These are phyloP conservation scores for Nevesoporus exiguus DNA, from an alignment of 768 basidiomycete species.

Conservation along the genomic window DNA sequence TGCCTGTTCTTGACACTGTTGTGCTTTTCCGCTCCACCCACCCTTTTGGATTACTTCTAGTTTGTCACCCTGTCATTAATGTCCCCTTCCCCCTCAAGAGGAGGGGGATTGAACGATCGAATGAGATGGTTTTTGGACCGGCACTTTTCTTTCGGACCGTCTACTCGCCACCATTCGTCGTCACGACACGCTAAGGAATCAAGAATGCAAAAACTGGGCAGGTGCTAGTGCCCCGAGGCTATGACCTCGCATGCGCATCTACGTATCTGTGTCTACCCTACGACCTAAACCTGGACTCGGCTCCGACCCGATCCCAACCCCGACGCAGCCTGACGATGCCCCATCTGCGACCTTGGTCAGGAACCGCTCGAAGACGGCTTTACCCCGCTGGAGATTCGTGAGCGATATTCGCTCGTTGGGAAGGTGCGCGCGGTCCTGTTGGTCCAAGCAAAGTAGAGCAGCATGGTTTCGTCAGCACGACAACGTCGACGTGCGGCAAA, in stretches of 20 bases:
- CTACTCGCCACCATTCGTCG: too few relatives aligned
- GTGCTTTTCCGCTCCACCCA: not conserved
- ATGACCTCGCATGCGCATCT: too few relatives aligned
- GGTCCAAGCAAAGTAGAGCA: not conserved
- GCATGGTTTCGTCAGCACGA: not conserved
- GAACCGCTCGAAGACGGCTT: conserved; percentile 75
- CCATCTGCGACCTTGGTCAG: conserved; percentile 48
- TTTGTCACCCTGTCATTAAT: not conserved
- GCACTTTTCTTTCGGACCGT: not conserved
- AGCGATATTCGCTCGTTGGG: conserved; percentile 91
- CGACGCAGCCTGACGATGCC: not conserved
- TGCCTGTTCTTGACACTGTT: not conserved
- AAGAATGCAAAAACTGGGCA: too few relatives aligned
- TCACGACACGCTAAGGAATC: too few relatives aligned
- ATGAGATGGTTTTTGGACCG: not conserved
- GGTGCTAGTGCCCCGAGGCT: too few relatives aligned
- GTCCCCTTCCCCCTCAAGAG: not conserved
- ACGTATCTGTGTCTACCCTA: too few relatives aligned
- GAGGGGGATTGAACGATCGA: not conserved
- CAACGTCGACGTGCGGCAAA: too few relatives aligned
- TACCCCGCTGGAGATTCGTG: conserved; percentile 73
- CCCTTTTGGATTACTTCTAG: not conserved
- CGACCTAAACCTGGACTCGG: not conserved
- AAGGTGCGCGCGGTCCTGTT: conserved; percentile 86
- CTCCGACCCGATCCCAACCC: not conserved